These are phyloP conservation scores for Amanita inopinata DNA, from an alignment of 768 basidiomycete species.

Conservation along the genomic window DNA sequence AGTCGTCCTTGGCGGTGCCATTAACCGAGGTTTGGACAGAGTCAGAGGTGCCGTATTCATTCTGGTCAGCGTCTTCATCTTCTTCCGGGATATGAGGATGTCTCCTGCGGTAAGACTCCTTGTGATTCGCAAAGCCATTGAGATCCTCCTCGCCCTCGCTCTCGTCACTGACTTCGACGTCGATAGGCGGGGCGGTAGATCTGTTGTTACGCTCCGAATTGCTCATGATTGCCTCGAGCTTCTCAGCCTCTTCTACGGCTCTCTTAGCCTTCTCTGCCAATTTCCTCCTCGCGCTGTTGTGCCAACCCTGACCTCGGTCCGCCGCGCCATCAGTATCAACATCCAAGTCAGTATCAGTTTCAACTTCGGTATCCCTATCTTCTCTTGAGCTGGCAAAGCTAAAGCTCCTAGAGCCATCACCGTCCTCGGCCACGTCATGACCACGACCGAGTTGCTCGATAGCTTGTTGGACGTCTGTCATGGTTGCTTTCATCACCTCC, in stretches of 20 bases:
- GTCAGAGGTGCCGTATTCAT: constrained; percentile 17
- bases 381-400: constrained; percentile 66
- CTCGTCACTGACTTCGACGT: constrained; percentile 71
- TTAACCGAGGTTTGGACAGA: constrained; percentile 8
- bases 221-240: constrained; percentile 31
- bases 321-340: constrained; percentile 31
- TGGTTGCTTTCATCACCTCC: constrained; percentile 73
- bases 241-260: constrained; percentile 49
- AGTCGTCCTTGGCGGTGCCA: not conserved
- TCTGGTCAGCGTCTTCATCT: constrained; percentile 45
- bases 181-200: constrained; percentile 47
- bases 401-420: constrained; percentile 58
- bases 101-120: constrained; percentile 27
- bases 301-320: constrained; percentile 41
- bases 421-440: constrained; percentile 24
- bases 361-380: constrained; percentile 53
- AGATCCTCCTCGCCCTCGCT: constrained; percentile 59
- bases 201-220: constrained; percentile 17
- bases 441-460: constrained; percentile 74
- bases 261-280: constrained; percentile 61
- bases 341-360: constrained; percentile 39
- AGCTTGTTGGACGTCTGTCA: constrained; percentile 85
- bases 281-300: constrained; percentile 53
- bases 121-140: constrained; percentile 27
- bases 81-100: constrained; percentile 65